phyloP scores from a whole-genome alignment of 768 basidiomycete genomes.

The Termitomyces sp. region DNA sequence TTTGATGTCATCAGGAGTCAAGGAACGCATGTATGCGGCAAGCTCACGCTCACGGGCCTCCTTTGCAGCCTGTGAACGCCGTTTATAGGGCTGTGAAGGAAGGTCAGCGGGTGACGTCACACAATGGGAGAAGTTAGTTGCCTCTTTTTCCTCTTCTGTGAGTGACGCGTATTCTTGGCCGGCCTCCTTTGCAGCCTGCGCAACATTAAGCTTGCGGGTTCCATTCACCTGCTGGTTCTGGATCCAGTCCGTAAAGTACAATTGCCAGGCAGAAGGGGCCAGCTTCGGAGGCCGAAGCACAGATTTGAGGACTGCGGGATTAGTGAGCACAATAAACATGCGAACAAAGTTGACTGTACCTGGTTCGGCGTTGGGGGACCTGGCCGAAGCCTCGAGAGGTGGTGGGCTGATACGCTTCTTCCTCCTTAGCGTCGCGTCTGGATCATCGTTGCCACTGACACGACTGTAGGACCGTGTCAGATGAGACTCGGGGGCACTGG shows the following conservation, averaged over 20 bases:
- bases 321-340: neutral
- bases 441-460: slow-evolving; percentile 53
- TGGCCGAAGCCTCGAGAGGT: slow-evolving; percentile 24
- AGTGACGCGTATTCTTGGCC: slow-evolving; percentile 85
- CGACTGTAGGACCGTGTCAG: slow-evolving; percentile 58
- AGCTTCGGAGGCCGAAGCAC: slow-evolving; percentile 83
- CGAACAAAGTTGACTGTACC: slow-evolving; percentile 22
- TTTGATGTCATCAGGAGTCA: slow-evolving; percentile 93
- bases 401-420: slow-evolving; percentile 39
- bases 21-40: slow-evolving; percentile 77
- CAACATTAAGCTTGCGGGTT: slow-evolving; percentile 86
- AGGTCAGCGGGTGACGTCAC: slow-evolving; percentile 28
- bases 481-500: slow-evolving; percentile 62
- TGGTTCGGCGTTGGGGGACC: slow-evolving; percentile 36
- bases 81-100: slow-evolving; percentile 68
- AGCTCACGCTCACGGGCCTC: slow-evolving; percentile 81
- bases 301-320: slow-evolving; percentile 60
- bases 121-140: slow-evolving; percentile 22
- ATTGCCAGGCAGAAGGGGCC: slow-evolving; percentile 93
- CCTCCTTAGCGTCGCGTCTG: slow-evolving; percentile 69
- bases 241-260: slow-evolving; percentile 95
- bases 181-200: slow-evolving; percentile 92
- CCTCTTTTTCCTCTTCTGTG: slow-evolving; percentile 79
- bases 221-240: slow-evolving; percentile 77
- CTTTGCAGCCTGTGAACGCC: slow-evolving; percentile 79